A percentile compares a stretch with the other conserved stretches of the same genome.
These are phyloP conservation scores for Hemileia vastatrix DNA, from an alignment of 1,284 basidiomycete genomes.

Conservation along the genomic window DNA sequence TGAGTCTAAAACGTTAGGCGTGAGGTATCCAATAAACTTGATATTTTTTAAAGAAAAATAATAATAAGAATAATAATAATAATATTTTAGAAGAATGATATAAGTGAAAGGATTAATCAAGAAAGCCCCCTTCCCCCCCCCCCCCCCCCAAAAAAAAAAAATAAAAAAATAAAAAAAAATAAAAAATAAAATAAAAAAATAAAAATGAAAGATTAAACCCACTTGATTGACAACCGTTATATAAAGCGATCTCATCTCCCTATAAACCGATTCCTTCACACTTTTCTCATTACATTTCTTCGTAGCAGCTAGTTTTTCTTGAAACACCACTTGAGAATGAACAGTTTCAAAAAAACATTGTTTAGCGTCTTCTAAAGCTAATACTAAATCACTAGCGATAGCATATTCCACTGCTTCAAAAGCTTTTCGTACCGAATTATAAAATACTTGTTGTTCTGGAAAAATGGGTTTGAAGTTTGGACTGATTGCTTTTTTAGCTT, in stretches of 20 bases:
- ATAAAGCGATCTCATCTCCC: slow-evolving; percentile 18
- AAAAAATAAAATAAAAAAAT: no score
- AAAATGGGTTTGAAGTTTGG: slow-evolving; percentile 18
- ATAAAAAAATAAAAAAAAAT: no score
- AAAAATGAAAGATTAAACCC: not conserved
- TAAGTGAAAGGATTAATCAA: not conserved
- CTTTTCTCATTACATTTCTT: slow-evolving; percentile 6
- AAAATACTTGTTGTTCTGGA: slow-evolving; percentile 15
- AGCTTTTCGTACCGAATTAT: slow-evolving; percentile 20
- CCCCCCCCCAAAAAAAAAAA: no score
- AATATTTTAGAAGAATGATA: not conserved
- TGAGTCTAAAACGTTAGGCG: slow-evolving; percentile 16
- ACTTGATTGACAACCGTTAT: slow-evolving; percentile 20
- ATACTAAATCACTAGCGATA: slow-evolving; percentile 8
- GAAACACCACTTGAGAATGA: slow-evolving; percentile 3
- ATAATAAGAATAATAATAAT: not conserved
- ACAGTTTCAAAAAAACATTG: slow-evolving; percentile 16
- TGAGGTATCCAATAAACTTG: slow-evolving; percentile 20
- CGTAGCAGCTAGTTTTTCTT: slow-evolving; percentile 8
- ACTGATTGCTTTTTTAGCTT: slow-evolving; percentile 16
- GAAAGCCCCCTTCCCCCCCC: no score
- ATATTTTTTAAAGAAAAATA: not conserved
- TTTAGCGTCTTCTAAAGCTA: slow-evolving; percentile 17
- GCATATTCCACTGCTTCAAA: slow-evolving; percentile 17
- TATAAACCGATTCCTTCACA: slow-evolving; percentile 11